Conservation (phyloP, 192 early-diverging fungal species). For the Dissophora globulifera region DNA sequence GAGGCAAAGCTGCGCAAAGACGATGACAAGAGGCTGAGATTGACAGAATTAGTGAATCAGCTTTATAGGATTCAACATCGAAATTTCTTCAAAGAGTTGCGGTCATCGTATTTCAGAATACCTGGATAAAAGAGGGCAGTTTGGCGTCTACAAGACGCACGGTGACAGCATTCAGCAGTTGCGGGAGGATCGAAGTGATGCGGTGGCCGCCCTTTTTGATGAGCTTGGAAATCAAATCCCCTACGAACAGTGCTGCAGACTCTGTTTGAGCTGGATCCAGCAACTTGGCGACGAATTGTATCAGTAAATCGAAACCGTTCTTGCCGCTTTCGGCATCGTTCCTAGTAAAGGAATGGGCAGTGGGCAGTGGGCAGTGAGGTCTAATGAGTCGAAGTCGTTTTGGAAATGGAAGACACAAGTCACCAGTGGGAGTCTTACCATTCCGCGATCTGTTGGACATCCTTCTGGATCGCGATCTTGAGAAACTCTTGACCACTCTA, state of each 20-base stretch:
- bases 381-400: no score
- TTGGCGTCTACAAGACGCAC: conserved; percentile 73
- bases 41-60: not conserved
- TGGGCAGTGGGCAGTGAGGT: no score
- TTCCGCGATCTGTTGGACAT: conserved; percentile 72
- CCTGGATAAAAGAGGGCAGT: conserved; percentile 77
- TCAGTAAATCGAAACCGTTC: conserved; percentile 80
- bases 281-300: conserved; percentile 82
- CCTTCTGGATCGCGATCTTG: conserved; percentile 80
- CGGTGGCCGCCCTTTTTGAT: conserved; percentile 76
- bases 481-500: conserved; percentile 85
- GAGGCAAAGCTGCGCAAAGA: conserved; percentile 87
- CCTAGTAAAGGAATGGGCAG: not conserved
- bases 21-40: conserved; percentile 76
- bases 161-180: conserved; percentile 81
- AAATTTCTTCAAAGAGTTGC: not conserved
- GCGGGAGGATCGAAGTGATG: conserved; percentile 72
- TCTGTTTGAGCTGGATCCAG: conserved; percentile 78
- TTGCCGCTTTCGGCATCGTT: conserved; percentile 53
- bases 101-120: no score
- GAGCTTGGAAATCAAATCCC: conserved; percentile 83
- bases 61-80: no score
- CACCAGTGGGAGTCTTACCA: conserved; percentile 67
- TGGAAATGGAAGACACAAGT: no score
- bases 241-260: conserved; percentile 86